A percentile compares a stretch with the other conserved stretches of the same genome.
These are phyloP conservation scores for Deuterostichococcus epilithicus DNA, from an alignment of 139 green algal genomes.

Conservation along the genomic window DNA sequence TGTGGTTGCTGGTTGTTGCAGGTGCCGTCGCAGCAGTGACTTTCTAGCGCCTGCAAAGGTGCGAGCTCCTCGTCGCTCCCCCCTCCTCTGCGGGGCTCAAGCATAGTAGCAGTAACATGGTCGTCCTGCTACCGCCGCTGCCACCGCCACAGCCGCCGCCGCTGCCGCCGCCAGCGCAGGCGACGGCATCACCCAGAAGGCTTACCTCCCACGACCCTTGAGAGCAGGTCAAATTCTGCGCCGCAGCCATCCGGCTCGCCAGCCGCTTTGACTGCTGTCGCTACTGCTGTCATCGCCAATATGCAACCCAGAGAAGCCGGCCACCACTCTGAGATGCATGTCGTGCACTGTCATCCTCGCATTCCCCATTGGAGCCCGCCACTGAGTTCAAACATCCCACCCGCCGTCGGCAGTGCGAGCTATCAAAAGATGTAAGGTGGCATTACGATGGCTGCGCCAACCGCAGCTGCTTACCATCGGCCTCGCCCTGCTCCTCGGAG, in stretches of 20 bases:
- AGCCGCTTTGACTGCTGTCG: conserved; percentile 13
- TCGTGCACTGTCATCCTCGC: conserved; percentile 48
- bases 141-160: too few relatives aligned
- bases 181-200: too few relatives aligned
- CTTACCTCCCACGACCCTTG: too few relatives aligned
- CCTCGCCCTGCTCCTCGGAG: conserved; percentile 53
- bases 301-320: too few relatives aligned
- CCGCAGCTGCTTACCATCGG: conserved; percentile 23
- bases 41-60: too few relatives aligned
- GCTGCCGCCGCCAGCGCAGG: too few relatives aligned
- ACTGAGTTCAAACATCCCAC: conserved; percentile 13
- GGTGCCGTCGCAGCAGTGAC: background rate
- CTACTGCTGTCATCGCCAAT: conserved; percentile 26
- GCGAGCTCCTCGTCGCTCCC: too few relatives aligned
- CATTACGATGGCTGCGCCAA: background rate
- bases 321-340: too few relatives aligned
- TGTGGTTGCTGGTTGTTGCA: background rate
- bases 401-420: background rate
- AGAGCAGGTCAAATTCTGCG: conserved; percentile 29
- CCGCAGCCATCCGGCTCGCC: conserved; percentile 33
- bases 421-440: too few relatives aligned
- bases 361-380: conserved; percentile 44
- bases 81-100: too few relatives aligned
- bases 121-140: too few relatives aligned
- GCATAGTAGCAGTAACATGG: too few relatives aligned